phyloP scores from a whole-genome alignment of 2,329 filamentous ascomycete genomes.

The Sporothrix protearum region DNA sequence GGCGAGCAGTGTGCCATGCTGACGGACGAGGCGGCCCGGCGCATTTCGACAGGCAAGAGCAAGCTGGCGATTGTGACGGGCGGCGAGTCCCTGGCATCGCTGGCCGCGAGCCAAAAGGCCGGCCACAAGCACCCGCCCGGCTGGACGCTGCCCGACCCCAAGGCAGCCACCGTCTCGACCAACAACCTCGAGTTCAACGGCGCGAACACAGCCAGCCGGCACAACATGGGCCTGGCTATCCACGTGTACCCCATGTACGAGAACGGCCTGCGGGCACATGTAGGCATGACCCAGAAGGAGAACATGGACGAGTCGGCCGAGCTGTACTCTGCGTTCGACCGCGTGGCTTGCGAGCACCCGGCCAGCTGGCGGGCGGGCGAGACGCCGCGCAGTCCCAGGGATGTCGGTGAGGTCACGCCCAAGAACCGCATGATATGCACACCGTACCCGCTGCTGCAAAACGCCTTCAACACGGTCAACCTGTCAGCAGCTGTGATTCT shows the following conservation, averaged over 20 bases:
- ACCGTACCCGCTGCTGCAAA: conserved; percentile 23
- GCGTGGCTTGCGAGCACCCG: conserved; percentile 16
- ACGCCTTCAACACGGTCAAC: conserved; percentile 26
- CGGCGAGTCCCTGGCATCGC: conserved; percentile 22
- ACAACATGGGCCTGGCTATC: conserved; percentile 22
- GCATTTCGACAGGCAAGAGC: not conserved
- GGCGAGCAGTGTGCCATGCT: conserved; percentile 23
- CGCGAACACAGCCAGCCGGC: conserved; percentile 19
- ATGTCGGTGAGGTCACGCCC: conserved; percentile 14
- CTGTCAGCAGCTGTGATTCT: conserved; percentile 22
- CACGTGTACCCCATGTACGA: conserved; percentile 26
- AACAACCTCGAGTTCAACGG: conserved; percentile 19
- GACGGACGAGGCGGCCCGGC: conserved; percentile 22
- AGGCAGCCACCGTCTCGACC: conserved; percentile 2
- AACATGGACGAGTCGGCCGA: conserved; percentile 22
- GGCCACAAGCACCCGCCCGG: conserved; percentile 15
- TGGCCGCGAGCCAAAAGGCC: conserved; percentile 21
- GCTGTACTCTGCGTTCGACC: conserved; percentile 24
- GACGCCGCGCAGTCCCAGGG: conserved; percentile 5
- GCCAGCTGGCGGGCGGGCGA: conserved; percentile 24
- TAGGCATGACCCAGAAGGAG: conserved; percentile 18
- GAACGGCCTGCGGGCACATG: conserved; percentile 22
- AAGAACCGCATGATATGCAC: conserved; percentile 26
- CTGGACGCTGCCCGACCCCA: conserved; percentile 20
- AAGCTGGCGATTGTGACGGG: conserved; percentile 24